Evolutionary conservation across 2,329 filamentous ascomycete genomes (phyloP), one percentile per base, ranked within the genome.

Genomic region (Mariannaea elegans): DNA sequence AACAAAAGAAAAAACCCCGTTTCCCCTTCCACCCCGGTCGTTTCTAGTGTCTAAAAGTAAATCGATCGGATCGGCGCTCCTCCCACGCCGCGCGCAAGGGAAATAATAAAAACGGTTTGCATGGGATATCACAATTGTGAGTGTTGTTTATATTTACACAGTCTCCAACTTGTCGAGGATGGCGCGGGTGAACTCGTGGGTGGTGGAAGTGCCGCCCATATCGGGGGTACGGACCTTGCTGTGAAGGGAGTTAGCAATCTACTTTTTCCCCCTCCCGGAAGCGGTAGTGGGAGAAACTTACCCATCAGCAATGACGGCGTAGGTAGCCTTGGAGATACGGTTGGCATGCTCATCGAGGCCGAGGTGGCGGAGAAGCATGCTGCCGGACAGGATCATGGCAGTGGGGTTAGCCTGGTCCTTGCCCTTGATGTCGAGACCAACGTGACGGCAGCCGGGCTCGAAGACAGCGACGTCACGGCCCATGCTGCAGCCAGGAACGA

Each of bases 401-500:
- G 93, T 97, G 53, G 95, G 95, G 87, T 99, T 99, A 68, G 95
- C 95, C 84, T 98, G 93, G 81, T 97, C 94, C 86, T 97, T 97
- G 84, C 95, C 95, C 89, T 98, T 94, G 84, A 99, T 99, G 79
- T 99, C 95, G 48, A 99, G 90, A 81, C 95, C 95, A 76, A 99
- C 95, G 87, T 99, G 95, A 82, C 95, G 91, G 90, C 95, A 99
- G 68, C 95, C 95, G 62, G 95, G 95, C 87, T 99, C 95, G 80
- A 99, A 99, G 69, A 99, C 93, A 71, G 95, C 95, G 57, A 98
- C 93, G 69, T 99, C 94, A 70, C 95, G 92, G 75, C 95, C 95
- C 94, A 99, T 99, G 87, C 98, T 99, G 88, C 94, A 97, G 73
- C 95, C 95, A 61, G 95, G 95, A 42, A 99, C 95, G 69, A 99